Evolutionary conservation across 345 rosid genomes (phyloP), one percentile per base, ranked within the genome.

Genomic region (Hibiscus tridactylites): DNA sequence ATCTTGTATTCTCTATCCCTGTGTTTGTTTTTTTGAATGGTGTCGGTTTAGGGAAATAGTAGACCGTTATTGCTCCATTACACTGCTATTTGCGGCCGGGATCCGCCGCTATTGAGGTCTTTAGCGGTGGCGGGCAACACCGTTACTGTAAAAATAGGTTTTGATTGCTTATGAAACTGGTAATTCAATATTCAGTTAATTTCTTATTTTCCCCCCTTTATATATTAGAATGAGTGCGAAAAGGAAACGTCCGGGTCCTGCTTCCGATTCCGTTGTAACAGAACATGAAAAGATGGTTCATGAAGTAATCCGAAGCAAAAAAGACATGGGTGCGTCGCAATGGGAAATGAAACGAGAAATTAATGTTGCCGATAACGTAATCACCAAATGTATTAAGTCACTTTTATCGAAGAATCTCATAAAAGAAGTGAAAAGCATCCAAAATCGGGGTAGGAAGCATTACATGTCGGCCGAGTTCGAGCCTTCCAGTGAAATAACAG

Each of bases 401-500:
- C 62, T 58, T 3, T 3, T 58, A 11, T 58, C 62, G 12, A 58
- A 58, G 62, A 58, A 26, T 58, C 62, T 58, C 62, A 26, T 58
- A 58, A 58, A 58, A 78, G 90, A 83, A 58, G 88, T 90, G 28
- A 79, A 76, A n/a, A 88, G 80, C 83, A 82, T 87, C 71, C 88
- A 86, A 68, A 82, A 73, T 80, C 89, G 78, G 71, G 88, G 85
- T 0, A 47, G 63, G 73, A 95, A 89, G 75, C 87, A 82, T 75
- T 83, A 28, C 54, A 74, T 90, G 65, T 92, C 96, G 0, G 44
- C 76, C 0, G 97, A 91, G 75, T 90, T 89, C 52, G 83, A 87
- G 71, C 94, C 96, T 3, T 78, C 89, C 1, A 76, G 81, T 35
- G 96, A 85, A 72, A 79, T 92, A 65, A 88, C 91, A 0, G 98